Conservation (phyloP, 1,284 basidiomycete genomes). For the Mycosarcoma mackinlayi region DNA sequence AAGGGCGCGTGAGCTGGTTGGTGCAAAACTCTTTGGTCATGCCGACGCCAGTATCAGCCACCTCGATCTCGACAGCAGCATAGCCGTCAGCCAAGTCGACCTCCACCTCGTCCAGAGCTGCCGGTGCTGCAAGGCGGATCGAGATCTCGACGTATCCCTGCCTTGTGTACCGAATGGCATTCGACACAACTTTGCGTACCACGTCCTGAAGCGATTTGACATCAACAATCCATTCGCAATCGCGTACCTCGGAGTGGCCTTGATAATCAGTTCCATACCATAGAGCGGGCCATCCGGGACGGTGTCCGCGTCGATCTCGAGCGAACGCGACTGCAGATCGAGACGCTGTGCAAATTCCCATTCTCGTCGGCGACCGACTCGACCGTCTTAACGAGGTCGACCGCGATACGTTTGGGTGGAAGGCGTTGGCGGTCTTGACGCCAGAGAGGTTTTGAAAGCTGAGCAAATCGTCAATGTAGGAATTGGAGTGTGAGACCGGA, state of each 20-base stretch:
- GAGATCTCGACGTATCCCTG: conserved; percentile 48
- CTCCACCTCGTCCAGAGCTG: conserved; percentile 21
- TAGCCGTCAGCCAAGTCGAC: conserved; percentile 10
- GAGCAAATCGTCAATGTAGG: conserved; percentile 58
- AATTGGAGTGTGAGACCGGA: conserved; percentile 50
- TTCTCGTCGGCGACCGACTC: conserved; percentile 54
- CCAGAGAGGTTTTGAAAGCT: conserved; percentile 55
- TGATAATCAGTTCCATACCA: conserved; percentile 51
- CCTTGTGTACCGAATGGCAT: conserved; percentile 50
- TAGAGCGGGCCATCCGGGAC: conserved; percentile 15
- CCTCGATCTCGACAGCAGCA: conserved; percentile 39
- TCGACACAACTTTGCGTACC: conserved; percentile 52
- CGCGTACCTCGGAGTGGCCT: conserved; percentile 24
- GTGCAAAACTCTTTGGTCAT: conserved; percentile 51
- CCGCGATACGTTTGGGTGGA: conserved; percentile 13
- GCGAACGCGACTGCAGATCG: conserved; percentile 22
- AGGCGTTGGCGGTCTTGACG: conserved; percentile 14
- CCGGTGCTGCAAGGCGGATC: conserved; percentile 22
- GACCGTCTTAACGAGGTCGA: conserved; percentile 39
- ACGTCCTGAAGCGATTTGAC: conserved; percentile 42
- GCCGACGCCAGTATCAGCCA: conserved; percentile 42
- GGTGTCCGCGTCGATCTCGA: conserved; percentile 20
- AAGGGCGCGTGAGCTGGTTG: conserved; percentile 47
- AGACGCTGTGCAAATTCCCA: conserved; percentile 48
- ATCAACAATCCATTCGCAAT: conserved; percentile 31